Base-by-base conservation (phyloP, 805 yeast genomes). In the Myxozyma udenii region DNA sequence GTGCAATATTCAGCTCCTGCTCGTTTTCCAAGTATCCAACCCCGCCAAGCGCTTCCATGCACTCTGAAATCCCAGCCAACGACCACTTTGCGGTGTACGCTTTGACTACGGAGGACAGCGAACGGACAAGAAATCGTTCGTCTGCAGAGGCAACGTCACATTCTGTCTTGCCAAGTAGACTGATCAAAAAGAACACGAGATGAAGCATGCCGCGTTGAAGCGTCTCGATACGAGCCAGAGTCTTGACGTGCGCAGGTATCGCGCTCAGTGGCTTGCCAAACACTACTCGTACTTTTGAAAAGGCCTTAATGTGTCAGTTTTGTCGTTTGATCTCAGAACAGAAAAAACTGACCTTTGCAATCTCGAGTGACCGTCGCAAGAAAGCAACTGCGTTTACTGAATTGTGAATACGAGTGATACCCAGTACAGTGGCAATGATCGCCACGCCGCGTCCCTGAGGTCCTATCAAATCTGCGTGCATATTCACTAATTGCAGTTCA, bases 41-140 rank as follows among this genome's bases (percentile, higher is more conserved):
- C 3, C 69, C 69, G 21, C 69, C 69, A 12, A 65, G 48, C 9
- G 66, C 66, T 41, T 65, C 69, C 68, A 66, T 65, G 42, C 69
- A 66, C 43, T 65, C 69, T 1, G 64, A 61, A 16, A 65, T 54
- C 2, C 67, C 66, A 11, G 54, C 48, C 6, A 63, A 45, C 28
- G 68, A 47, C 12, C 46, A 41, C 41, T 66, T 66, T 14, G 66
- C 64, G 3, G 55, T 48, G 19, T 55, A 39, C 1, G 65, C 63
- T 46, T 65, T 65, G 39, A 64, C 42, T 12, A 65, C 44, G 6
- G 69, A 67, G 6, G 69, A 62, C 1, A 65, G 41, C 2, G 64
- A 39, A 23, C 69, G 43, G 24, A 63, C 30, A n/a, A 66, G 43
- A 6, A 50, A 40, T 5, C 25, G 37, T 40, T 66, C 63, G 30